These are phyloP conservation scores for Cephalotrichum gorgonifer DNA, from an alignment of 2,329 filamentous ascomycete genomes.

Conservation along the genomic window DNA sequence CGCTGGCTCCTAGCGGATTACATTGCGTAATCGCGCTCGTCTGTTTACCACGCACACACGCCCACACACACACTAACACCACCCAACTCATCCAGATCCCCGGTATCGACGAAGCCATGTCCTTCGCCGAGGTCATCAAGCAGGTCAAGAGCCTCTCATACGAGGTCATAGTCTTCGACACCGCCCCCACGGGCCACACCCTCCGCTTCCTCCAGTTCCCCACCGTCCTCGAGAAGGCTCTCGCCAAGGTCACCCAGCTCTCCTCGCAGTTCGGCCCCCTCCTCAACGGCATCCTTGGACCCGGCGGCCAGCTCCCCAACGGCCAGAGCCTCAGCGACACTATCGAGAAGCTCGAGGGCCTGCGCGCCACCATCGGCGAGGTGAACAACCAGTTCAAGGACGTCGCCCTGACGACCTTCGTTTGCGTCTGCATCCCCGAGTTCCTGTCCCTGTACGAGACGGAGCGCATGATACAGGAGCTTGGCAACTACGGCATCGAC, in stretches of 20 bases:
- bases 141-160: slow-evolving; percentile 98
- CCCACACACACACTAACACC: too few species aligned
- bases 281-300: slow-evolving; percentile 84
- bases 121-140: slow-evolving; percentile 96
- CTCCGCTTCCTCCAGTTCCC: slow-evolving; percentile 98
- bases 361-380: slow-evolving; percentile 87
- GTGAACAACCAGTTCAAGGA: slow-evolving; percentile 99
- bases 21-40: not conserved
- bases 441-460: slow-evolving; percentile 97
- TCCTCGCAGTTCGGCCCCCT: slow-evolving; percentile 92
- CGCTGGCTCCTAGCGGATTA: not conserved
- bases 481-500: slow-evolving; percentile 87
- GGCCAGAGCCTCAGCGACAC: slow-evolving; percentile 90
- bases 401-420: slow-evolving; percentile 87
- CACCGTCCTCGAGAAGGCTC: slow-evolving; percentile 92
- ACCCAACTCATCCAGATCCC: slow-evolving; percentile 56
- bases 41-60: too few species aligned
- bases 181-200: slow-evolving; percentile 93
- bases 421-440: slow-evolving; percentile 96
- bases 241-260: slow-evolving; percentile 93
- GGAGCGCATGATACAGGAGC: slow-evolving; percentile 98
- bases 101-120: slow-evolving; percentile 98
- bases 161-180: slow-evolving; percentile 99
- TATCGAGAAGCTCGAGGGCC: slow-evolving; percentile 85
- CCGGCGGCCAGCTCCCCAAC: slow-evolving; percentile 65